Evolutionary conservation across 2,329 filamentous ascomycete genomes (phyloP), one percentile per base, ranked within the genome.

Genomic region (Beauveria sp.): DNA sequence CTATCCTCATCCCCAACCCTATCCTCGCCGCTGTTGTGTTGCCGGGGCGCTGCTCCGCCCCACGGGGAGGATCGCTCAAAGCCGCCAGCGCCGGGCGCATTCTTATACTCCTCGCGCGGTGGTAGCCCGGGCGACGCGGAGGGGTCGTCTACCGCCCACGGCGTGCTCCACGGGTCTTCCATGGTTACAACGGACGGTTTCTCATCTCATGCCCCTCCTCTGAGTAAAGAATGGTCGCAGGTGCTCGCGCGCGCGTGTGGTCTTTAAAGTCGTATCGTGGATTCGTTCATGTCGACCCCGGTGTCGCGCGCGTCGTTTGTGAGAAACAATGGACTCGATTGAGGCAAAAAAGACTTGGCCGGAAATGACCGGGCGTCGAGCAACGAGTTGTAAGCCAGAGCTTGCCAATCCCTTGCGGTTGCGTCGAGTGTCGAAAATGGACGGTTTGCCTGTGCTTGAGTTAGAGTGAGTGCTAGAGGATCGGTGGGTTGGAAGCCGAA

Each of bases 131-230:
- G 67, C 22, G 69, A 68, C 14, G 63, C 46, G 40, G 50, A 53
- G 16, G 71, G 67, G 62, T 68, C 63, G 56, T 72, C 70, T 62
- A 75, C 76, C 63, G 79, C 77, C 83, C 83, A 85, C 73, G 83
- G 83, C 67, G 82, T 84, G 72, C 79, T 80, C 83, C 83, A 86
- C 68, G 83, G 82, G 81, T 86, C 81, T 71, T 86, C 83, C 83
- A 86, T 86, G 65, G 69, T 74, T 71, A 9, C 3, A 18, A 14
- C 20, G 5, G 30, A 34, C 12, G 20, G 47, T 22, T 43, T 47
- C 22, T 47, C 58, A 60, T 54, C 10, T 54, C 58, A 60, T 59
- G 26, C 7, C 6, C 40, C 18, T 8, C 16, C 40, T n/a, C 40
- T 28, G 16, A 8, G 47, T 46, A 34, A 34, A 14, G 12, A 14